Percentiles rank a stretch among this genome's conserved stretches.
Evolutionary conservation across 306 rosid species (phyloP).

Genomic region (Oemleria cerasiformis): DNA sequence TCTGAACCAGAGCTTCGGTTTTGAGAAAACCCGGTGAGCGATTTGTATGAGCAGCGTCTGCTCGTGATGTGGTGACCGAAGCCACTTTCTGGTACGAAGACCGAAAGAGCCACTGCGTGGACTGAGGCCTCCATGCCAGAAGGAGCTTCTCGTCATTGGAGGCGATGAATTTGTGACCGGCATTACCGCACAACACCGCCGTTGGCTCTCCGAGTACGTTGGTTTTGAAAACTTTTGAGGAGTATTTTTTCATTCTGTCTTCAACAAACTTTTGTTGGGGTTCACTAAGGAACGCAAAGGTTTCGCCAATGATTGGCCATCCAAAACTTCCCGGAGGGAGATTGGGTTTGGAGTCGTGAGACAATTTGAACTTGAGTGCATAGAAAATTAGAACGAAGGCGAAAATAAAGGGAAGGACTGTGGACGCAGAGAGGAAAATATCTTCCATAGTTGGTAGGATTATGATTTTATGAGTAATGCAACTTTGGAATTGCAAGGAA

Average conservation of each 20-base stretch:
- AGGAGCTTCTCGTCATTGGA: constrained; percentile 17
- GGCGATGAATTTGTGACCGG: constrained; percentile 13
- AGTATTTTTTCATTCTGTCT: constrained; percentile 5
- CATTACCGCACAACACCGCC: constrained; percentile 1
- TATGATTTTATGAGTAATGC: no score
- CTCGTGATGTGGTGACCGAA: neutral
- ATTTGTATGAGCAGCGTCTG: neutral
- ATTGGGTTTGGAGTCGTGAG: neutral
- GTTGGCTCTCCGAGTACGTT: constrained; percentile 13
- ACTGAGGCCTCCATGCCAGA: constrained; percentile 5
- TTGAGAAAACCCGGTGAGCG: constrained; percentile 15
- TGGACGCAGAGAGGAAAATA: neutral
- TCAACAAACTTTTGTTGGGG: neutral
- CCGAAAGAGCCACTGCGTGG: constrained; percentile 8
- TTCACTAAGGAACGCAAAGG: neutral
- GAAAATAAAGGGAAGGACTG: neutral
- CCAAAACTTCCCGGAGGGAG: constrained; percentile 29
- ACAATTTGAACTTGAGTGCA: neutral
- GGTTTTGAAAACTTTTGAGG: constrained; percentile 22
- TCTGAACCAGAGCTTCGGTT: constrained; percentile 6
- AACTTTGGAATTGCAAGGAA: no score
- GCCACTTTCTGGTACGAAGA: constrained; percentile 9
- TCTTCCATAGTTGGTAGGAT: neutral
- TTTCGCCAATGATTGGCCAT: constrained; percentile 25
- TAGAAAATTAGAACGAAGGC: neutral